Evolutionary conservation across 2,329 filamentous ascomycete genomes (phyloP).

Genomic region (Neofusicoccum umdonicola): DNA sequence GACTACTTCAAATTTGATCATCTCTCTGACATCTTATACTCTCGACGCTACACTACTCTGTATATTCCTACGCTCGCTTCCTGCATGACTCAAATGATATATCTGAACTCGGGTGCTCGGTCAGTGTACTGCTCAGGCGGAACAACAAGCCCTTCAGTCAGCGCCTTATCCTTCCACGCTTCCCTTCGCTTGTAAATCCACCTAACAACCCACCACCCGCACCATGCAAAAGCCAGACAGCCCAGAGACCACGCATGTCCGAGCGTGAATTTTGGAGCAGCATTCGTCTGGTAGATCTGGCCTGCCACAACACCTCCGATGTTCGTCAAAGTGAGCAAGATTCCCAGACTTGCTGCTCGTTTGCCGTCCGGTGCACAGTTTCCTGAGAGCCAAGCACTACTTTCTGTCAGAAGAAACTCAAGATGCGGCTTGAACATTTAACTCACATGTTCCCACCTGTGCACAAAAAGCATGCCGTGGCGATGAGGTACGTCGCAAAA

Average conservation of each 20-base stretch:
- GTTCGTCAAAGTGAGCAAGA: slow-evolving; percentile 33
- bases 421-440: neutral
- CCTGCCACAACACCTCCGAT: slow-evolving; percentile 34
- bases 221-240: slow-evolving; percentile 36
- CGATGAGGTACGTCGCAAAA: slow-evolving; percentile 33
- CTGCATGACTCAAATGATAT: neutral
- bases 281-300: slow-evolving; percentile 32
- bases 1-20: no score
- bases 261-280: slow-evolving; percentile 28
- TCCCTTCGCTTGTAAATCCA: slow-evolving; percentile 34
- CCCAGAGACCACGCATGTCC: slow-evolving; percentile 40
- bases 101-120: neutral
- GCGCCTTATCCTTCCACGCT: slow-evolving; percentile 29
- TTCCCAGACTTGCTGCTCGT: slow-evolving; percentile 32
- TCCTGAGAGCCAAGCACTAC: slow-evolving; percentile 28
- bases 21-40: no score
- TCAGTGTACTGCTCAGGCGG: neutral
- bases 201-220: slow-evolving; percentile 38
- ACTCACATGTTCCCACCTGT: slow-evolving; percentile 31
- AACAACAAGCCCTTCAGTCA: slow-evolving; percentile 21
- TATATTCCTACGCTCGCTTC: neutral
- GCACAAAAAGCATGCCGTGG: slow-evolving; percentile 34
- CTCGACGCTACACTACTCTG: neutral
- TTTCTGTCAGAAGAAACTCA: neutral
- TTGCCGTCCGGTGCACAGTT: slow-evolving; percentile 35